Evolutionary conservation across 164 flowering plant species (phyloP).

Genomic region (Magnolia sinica): DNA sequence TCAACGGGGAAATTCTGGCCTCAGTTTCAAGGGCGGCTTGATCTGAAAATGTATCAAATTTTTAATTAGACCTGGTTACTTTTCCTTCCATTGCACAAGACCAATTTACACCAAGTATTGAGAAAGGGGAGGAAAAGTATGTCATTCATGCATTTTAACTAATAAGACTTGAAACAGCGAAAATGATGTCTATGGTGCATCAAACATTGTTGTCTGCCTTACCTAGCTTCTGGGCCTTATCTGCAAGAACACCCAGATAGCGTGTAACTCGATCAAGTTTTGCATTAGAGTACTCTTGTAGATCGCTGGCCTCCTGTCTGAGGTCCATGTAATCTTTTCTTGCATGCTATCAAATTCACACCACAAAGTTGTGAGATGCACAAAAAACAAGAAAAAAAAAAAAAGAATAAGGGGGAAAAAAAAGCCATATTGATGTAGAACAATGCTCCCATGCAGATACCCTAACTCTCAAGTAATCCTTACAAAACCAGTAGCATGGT

Average conservation of each 20-base stretch:
- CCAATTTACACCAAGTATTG: background rate
- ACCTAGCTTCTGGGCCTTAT: constrained; percentile 84
- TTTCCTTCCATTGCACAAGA: background rate
- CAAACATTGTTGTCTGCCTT: constrained; percentile 14
- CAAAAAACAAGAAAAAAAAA: background rate
- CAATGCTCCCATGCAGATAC: no score
- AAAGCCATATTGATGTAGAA: background rate
- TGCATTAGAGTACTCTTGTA: constrained; percentile 92
- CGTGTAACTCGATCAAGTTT: constrained; percentile 82
- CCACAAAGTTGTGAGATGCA: background rate
- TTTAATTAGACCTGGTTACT: background rate
- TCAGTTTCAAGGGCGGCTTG: constrained; percentile 82
- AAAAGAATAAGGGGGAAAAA: no score
- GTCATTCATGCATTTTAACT: background rate
- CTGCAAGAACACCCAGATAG: constrained; percentile 82
- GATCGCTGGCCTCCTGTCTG: constrained; percentile 86
- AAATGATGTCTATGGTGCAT: background rate
- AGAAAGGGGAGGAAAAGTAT: background rate
- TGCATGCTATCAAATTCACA: constrained; percentile 47
- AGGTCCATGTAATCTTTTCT: constrained; percentile 75
- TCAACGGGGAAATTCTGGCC: constrained; percentile 78
- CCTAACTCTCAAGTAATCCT: background rate
- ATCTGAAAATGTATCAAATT: constrained; percentile 42
- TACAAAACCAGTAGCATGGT: background rate
- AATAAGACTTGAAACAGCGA: background rate